phyloP scores from a whole-genome alignment of 1,284 basidiomycete species.

The Cutaneotrichosporon cutaneum region DNA sequence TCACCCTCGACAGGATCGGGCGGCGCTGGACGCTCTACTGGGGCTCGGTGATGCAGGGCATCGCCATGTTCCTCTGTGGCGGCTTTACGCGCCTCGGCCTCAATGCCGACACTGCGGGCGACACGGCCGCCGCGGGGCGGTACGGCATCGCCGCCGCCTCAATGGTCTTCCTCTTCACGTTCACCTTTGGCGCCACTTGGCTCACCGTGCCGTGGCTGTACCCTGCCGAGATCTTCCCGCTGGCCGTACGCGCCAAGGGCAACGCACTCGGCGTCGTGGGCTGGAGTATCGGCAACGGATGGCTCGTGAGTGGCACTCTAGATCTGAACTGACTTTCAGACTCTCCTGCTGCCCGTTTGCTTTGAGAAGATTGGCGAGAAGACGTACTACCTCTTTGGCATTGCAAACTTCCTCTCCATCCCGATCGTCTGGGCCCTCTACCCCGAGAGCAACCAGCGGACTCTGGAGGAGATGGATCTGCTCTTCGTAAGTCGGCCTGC shows the following conservation, averaged over 20 bases:
- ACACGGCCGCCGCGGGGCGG: conserved; percentile 18
- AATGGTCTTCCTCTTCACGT: conserved; percentile 39
- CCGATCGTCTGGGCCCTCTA: conserved; percentile 39
- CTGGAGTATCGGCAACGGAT: conserved; percentile 43
- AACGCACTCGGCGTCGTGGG: conserved; percentile 40
- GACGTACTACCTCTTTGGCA: conserved; percentile 28
- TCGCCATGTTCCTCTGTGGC: conserved; percentile 50
- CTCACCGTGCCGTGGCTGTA: conserved; percentile 43
- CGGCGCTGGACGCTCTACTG: conserved; percentile 35
- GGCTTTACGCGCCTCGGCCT: conserved; percentile 31
- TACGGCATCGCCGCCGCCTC: conserved; percentile 32
- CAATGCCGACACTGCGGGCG: conserved; percentile 21
- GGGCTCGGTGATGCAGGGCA: conserved; percentile 35
- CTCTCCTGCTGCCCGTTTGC: conserved; percentile 31
- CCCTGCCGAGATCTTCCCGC: conserved; percentile 44
- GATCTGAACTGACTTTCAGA: conserved; percentile 4
- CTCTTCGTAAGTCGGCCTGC: conserved; percentile 9
- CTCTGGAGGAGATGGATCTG: conserved; percentile 37
- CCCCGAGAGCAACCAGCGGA: conserved; percentile 35
- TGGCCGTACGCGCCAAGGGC: conserved; percentile 38
- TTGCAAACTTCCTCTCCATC: conserved; percentile 27
- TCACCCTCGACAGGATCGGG: conserved; percentile 32
- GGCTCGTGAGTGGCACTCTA: conserved; percentile 32
- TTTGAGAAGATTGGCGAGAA: conserved; percentile 34
- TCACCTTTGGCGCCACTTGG: conserved; percentile 40